Conservation (phyloP, 2,329 filamentous ascomycete genomes). For the Orbilia oligospora region DNA sequence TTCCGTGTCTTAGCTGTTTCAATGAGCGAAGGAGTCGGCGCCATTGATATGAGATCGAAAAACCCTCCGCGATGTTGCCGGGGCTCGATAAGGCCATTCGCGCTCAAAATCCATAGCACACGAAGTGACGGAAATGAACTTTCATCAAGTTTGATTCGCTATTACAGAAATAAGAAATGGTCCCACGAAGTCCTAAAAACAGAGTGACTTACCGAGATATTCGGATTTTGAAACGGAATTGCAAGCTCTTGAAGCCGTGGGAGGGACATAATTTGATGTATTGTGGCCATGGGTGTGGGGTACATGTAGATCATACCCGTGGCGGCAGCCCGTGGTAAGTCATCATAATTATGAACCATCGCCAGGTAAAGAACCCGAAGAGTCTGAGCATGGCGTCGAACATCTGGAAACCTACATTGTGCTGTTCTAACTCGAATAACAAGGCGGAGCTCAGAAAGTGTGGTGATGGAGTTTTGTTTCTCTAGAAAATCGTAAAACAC, state of each 20-base stretch:
- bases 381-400: slow-evolving; percentile 21
- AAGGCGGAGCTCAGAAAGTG: slow-evolving; percentile 12
- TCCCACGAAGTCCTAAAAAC: neutral
- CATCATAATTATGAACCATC: neutral
- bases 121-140: slow-evolving; percentile 22
- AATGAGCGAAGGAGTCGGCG: neutral
- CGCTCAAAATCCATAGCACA: slow-evolving; percentile 21
- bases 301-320: neutral
- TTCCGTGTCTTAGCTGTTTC: neutral
- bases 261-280: slow-evolving; percentile 25
- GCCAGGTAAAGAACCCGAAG: slow-evolving; percentile 25
- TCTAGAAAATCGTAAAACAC: slow-evolving; percentile 26
- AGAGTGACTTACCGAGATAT: neutral
- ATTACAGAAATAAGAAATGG: neutral
- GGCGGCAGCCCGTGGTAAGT: too few relatives aligned
- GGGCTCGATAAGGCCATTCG: neutral
- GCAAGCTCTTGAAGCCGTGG: slow-evolving; percentile 22
- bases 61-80: neutral
- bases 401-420: slow-evolving; percentile 14
- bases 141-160: slow-evolving; percentile 12
- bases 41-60: neutral
- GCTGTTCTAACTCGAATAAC: neutral
- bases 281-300: slow-evolving; percentile 2
- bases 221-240: slow-evolving; percentile 3
- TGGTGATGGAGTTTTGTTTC: neutral